phyloP scores from a whole-genome alignment of 805 yeast species.

The Zygoascus biomembranicola region DNA sequence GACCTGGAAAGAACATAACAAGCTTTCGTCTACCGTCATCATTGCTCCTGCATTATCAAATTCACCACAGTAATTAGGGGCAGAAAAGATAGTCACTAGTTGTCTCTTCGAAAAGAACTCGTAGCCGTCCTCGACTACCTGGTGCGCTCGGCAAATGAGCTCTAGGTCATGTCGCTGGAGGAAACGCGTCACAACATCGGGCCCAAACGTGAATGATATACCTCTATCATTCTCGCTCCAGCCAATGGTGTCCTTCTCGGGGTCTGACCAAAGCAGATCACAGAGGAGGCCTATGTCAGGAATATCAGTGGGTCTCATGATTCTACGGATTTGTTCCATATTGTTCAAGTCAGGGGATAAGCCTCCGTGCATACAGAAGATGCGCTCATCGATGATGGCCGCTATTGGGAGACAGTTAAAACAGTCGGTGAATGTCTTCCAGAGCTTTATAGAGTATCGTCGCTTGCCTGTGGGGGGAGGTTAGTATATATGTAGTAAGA shows the following conservation, averaged over 20 bases:
- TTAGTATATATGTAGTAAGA: slow-evolving; percentile 42
- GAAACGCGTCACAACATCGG: slow-evolving; percentile 94
- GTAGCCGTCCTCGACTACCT: slow-evolving; percentile 98
- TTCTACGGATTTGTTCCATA: slow-evolving; percentile 98
- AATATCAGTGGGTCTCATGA: slow-evolving; percentile 98
- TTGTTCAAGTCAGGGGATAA: slow-evolving; percentile 93
- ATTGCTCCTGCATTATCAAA: slow-evolving; percentile 99
- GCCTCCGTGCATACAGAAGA: slow-evolving; percentile 99
- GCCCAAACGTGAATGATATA: slow-evolving; percentile 99
- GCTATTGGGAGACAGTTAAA: slow-evolving; percentile 98
- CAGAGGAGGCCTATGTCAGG: slow-evolving; percentile 96
- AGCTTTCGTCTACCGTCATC: slow-evolving; percentile 98
- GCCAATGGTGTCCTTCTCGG: slow-evolving; percentile 95
- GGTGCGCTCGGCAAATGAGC: slow-evolving; percentile 96
- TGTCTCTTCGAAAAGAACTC: slow-evolving; percentile 95
- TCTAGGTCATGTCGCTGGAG: slow-evolving; percentile 97
- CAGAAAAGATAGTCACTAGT: slow-evolving; percentile 88
- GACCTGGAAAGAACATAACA: slow-evolving; percentile 85
- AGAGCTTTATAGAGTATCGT: slow-evolving; percentile 93
- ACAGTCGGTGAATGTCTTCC: slow-evolving; percentile 99
- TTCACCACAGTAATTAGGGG: slow-evolving; percentile 98
- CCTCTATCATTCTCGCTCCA: slow-evolving; percentile 99
- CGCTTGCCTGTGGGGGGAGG: slow-evolving; percentile 37
- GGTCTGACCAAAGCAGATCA: slow-evolving; percentile 97
- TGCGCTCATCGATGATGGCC: slow-evolving; percentile 95